Evolutionary conservation across 1,139 yeast species (phyloP), one percentile per base, ranked within the genome.

Genomic region (Geotrichum australiense): DNA sequence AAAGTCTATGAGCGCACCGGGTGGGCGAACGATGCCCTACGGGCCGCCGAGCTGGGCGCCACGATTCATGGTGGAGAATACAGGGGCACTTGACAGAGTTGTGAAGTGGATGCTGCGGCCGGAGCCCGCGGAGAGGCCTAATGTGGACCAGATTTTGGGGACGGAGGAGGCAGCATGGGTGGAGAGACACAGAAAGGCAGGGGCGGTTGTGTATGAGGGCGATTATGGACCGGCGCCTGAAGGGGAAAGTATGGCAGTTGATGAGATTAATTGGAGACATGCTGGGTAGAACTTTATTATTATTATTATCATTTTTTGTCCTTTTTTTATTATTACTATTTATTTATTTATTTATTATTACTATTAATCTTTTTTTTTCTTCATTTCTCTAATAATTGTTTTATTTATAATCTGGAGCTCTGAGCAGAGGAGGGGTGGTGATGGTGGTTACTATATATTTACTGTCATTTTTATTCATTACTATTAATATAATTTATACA

Each of bases 141-240:
- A 80, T 4, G 94, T 95, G 0, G 71, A 67, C 28, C 74, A 76
- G 48, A 70, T 91, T 24, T 65, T 91, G 46, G 73, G 70, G 46
- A 70, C 80, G 53, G 76, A 74, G 39, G 96, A 91, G 59, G 78
- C 93, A 51, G 71, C 73, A 39, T 74, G 80, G 49, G 91, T 91
- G 34, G 96, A 89, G 53, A 66, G 73, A 49, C 74, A 93, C 49
- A 72, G 97, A 43, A 83, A 84, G 58, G 89, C 96, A 3, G 98
- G 98, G 2, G 96, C 97, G 1, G 84, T 91, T 1, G 84, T 91
- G 51, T 93, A 81, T 55, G 99, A 91, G 64, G 98, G 97, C 28
- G 97, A 91, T 54, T 89, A 75, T 61, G 98, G 98, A 0, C 96
- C 97, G 6, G 66, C 69, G 48, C 79, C 80, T 3, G 69, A 50